These are phyloP conservation scores for Lyophyllum atratum DNA, from an alignment of 768 basidiomycete genomes.

Conservation along the genomic window DNA sequence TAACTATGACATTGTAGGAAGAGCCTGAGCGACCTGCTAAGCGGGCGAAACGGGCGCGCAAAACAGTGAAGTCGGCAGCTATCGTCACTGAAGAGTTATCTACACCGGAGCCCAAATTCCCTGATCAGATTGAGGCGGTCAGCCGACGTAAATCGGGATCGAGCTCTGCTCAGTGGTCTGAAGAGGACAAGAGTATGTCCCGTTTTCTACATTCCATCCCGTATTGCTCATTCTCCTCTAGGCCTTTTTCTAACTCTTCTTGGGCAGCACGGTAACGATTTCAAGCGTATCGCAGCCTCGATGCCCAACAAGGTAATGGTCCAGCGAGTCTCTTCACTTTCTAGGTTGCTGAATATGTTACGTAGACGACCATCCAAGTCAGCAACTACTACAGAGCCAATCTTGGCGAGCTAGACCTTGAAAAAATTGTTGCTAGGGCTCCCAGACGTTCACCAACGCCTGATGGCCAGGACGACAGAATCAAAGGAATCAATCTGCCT, in stretches of 20 bases:
- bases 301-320: conserved; percentile 52
- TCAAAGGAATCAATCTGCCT: conserved; percentile 24
- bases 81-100: conserved; percentile 37
- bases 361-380: conserved; percentile 58
- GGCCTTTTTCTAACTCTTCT: conserved; percentile 58
- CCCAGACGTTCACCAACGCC: conserved; percentile 44
- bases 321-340: neutral
- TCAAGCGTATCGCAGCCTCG: conserved; percentile 66
- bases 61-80: conserved; percentile 44
- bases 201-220: neutral
- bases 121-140: conserved; percentile 21
- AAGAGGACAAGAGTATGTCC: conserved; percentile 63
- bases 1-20: conserved; percentile 17
- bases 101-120: conserved; percentile 30
- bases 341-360: conserved; percentile 1
- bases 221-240: conserved; percentile 23
- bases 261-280: conserved; percentile 64
- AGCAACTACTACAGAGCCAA: conserved; percentile 52
- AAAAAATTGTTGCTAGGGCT: conserved; percentile 38
- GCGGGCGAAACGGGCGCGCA: conserved; percentile 39
- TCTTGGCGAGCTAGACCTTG: conserved; percentile 40
- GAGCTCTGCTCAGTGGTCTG: conserved; percentile 55
- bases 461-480: conserved; percentile 18
- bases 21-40: conserved; percentile 40
- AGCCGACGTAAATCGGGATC: conserved; percentile 25